These are phyloP conservation scores for Colletotrichum neosansevieriae DNA, from an alignment of 2,329 filamentous ascomycete genomes.

Conservation along the genomic window DNA sequence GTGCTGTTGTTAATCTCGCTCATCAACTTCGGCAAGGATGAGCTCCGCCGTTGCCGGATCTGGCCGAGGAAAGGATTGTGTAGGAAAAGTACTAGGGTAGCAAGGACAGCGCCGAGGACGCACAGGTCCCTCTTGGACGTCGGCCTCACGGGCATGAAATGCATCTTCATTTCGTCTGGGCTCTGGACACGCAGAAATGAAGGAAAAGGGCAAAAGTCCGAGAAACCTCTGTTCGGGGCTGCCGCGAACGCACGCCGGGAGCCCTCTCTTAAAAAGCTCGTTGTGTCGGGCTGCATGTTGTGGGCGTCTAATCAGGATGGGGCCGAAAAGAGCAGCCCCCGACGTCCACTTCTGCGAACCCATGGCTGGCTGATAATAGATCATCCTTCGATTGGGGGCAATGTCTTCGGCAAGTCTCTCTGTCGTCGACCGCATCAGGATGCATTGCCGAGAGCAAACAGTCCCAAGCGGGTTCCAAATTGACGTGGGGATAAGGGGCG, in stretches of 20 bases:
- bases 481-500: background rate
- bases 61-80: constrained; percentile 26
- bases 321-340: background rate
- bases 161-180: constrained; percentile 8
- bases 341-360: background rate
- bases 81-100: constrained; percentile 2
- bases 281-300: constrained; percentile 1
- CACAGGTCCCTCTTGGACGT: constrained; percentile 23
- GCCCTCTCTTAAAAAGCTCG: background rate
- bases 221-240: background rate
- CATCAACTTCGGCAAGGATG: constrained; percentile 2
- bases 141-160: constrained; percentile 17
- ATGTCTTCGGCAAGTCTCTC: background rate
- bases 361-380: background rate
- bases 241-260: constrained; percentile 2
- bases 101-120: constrained; percentile 13
- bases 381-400: background rate
- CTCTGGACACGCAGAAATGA: background rate
- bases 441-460: background rate
- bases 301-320: constrained; percentile 16
- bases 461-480: constrained; percentile 14
- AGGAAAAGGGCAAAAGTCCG: background rate
- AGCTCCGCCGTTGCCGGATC: constrained; percentile 1
- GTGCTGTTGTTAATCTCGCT: constrained; percentile 27
- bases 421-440: background rate